These are phyloP conservation scores for Xerocomus amazonicus DNA, from an alignment of 1,284 basidiomycete species.

Conservation along the genomic window DNA sequence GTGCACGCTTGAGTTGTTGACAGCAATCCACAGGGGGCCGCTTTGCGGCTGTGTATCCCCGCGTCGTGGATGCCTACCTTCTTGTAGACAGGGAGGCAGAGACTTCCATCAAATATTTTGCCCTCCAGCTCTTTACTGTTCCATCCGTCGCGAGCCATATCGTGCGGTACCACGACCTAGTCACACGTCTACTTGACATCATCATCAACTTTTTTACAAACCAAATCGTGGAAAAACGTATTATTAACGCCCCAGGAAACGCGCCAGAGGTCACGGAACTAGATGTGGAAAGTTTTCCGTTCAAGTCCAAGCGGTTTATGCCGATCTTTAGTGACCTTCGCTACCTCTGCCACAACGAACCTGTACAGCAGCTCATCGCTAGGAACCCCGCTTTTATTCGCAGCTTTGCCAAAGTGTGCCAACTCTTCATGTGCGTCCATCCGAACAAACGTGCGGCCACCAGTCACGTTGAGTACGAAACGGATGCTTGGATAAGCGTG, in stretches of 20 bases:
- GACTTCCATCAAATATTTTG: conserved; percentile 89
- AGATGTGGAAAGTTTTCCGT: conserved; percentile 80
- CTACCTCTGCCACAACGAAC: conserved; percentile 71
- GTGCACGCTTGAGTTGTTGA: conserved; percentile 2
- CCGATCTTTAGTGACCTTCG: conserved; percentile 84
- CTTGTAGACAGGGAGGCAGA: conserved; percentile 90
- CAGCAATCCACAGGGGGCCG: conserved; percentile 57
- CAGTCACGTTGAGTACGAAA: conserved; percentile 90
- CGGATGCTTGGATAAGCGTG: conserved; percentile 90
- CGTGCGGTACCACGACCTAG: conserved; percentile 70
- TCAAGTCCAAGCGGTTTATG: conserved; percentile 93
- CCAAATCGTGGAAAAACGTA: conserved; percentile 67
- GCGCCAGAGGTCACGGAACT: conserved; percentile 37
- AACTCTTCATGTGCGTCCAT: conserved; percentile 88
- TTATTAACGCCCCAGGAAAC: conserved; percentile 44
- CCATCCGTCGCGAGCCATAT: conserved; percentile 81
- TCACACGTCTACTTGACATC: conserved; percentile 74
- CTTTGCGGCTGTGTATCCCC: conserved; percentile 81
- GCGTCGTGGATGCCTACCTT: conserved; percentile 87
- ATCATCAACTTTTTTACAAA: conserved; percentile 88
- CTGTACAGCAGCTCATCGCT: conserved; percentile 75
- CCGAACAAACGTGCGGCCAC: conserved; percentile 81
- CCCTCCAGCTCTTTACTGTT: conserved; percentile 86
- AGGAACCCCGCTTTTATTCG: conserved; percentile 52
- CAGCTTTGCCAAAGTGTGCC: conserved; percentile 63